A percentile compares a stretch with the other conserved stretches of the same genome.
Evolutionary conservation across 768 basidiomycete species (phyloP).

Genomic region (Lentinus brumalis): DNA sequence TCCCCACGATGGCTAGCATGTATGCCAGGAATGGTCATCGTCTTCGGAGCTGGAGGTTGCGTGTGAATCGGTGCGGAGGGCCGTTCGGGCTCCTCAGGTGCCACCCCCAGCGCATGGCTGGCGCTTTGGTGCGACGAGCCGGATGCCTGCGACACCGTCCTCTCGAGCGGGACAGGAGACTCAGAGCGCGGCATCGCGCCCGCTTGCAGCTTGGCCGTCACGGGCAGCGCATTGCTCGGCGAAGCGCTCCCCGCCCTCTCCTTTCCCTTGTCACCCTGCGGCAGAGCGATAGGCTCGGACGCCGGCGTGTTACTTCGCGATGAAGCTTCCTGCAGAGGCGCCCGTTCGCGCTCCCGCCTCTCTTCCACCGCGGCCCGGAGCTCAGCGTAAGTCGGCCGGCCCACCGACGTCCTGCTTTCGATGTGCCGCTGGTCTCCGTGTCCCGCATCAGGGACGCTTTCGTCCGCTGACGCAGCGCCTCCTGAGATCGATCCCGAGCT

Average conservation of each 20-base stretch:
- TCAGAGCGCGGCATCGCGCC: slow-evolving; percentile 1
- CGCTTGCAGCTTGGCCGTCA: slow-evolving; percentile 2
- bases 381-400: slow-evolving; percentile 68
- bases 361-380: slow-evolving; percentile 77
- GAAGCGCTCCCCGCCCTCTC: slow-evolving; percentile 15
- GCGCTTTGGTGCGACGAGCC: slow-evolving; percentile 16
- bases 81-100: slow-evolving; percentile 32
- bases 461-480: slow-evolving; percentile 6
- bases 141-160: slow-evolving; percentile 32
- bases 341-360: slow-evolving; percentile 51
- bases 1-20: slow-evolving; percentile 85
- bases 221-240: slow-evolving; percentile 3
- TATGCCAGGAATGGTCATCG: slow-evolving; percentile 87
- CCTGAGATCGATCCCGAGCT: slow-evolving; percentile 20
- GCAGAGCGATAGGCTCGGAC: slow-evolving; percentile 38
- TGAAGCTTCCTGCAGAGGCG: slow-evolving; percentile 22
- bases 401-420: slow-evolving; percentile 22
- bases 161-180: slow-evolving; percentile 36
- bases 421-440: slow-evolving; percentile 28
- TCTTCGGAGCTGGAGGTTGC: slow-evolving; percentile 72
- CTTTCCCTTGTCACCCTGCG: slow-evolving; percentile 28
- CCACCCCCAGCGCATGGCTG: slow-evolving; percentile 18
- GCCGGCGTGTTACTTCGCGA: slow-evolving; percentile 16
- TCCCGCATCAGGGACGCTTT: slow-evolving; percentile 30
- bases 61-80: slow-evolving; percentile 60